Conservation (phyloP, 1,284 basidiomycete genomes). For the Moniliophthora roreri region DNA sequence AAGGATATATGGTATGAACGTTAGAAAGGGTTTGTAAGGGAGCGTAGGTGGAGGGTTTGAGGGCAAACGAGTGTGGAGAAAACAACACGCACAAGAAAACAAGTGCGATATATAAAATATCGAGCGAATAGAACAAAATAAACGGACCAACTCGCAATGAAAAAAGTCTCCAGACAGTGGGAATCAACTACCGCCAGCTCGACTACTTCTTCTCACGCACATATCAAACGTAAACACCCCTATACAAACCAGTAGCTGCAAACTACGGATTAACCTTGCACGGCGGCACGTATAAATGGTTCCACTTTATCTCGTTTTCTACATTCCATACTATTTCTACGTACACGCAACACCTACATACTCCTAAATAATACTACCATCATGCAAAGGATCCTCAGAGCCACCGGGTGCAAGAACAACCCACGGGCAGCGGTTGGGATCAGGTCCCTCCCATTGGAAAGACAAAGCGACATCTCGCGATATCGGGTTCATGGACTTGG, state of each 20-base stretch:
- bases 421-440: too few species aligned
- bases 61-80: slow-evolving; percentile 38
- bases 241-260: slow-evolving; percentile 5
- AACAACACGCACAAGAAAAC: slow-evolving; percentile 55
- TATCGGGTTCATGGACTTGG: too few species aligned
- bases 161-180: slow-evolving; percentile 3
- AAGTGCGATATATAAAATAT: slow-evolving; percentile 28
- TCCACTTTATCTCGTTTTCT: too few species aligned
- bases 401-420: too few species aligned
- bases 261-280: too few species aligned
- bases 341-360: too few species aligned
- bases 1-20: slow-evolving; percentile 30
- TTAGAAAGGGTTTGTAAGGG: slow-evolving; percentile 28
- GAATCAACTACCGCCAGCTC: background rate
- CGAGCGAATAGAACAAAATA: slow-evolving; percentile 15
- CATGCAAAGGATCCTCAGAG: too few species aligned
- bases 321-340: too few species aligned
- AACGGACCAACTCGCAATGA: slow-evolving; percentile 8
- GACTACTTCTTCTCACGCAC: background rate
- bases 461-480: too few species aligned
- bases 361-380: too few species aligned
- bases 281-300: too few species aligned
- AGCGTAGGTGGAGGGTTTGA: slow-evolving; percentile 25
- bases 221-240: slow-evolving; percentile 3
- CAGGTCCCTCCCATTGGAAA: too few species aligned